These are phyloP conservation scores for Malus fusca DNA, from an alignment of 306 rosid genomes.

Conservation along the genomic window DNA sequence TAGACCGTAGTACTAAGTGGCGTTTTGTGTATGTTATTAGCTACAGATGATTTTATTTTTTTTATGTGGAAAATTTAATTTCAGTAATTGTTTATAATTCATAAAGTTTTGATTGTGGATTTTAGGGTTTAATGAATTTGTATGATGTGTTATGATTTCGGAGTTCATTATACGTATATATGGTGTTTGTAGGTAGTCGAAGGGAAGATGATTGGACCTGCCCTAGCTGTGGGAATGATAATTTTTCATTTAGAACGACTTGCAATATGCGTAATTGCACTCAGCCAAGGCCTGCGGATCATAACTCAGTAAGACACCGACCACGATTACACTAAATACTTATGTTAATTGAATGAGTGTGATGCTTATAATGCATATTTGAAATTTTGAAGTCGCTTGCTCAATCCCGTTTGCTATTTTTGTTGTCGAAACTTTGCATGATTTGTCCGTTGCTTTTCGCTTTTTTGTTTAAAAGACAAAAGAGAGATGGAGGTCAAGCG, in stretches of 20 bases:
- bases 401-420: neutral
- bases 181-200: conserved; percentile 67
- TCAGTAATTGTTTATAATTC: neutral
- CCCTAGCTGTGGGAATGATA: conserved; percentile 96
- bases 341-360: neutral
- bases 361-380: no score
- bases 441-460: neutral
- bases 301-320: conserved; percentile 52
- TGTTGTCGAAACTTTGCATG: neutral
- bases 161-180: neutral
- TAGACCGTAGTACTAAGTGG: no score
- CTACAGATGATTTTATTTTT: neutral
- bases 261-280: conserved; percentile 99
- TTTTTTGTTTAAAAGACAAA: neutral
- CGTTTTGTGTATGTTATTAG: neutral
- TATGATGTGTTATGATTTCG: neutral
- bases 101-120: neutral
- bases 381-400: neutral
- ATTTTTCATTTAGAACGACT: conserved; percentile 93
- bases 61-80: neutral
- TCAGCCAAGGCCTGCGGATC: conserved; percentile 98
- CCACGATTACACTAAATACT: neutral
- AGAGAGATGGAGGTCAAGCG: neutral
- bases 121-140: neutral
- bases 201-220: conserved; percentile 99